Percentiles rank a stretch among this genome's conserved stretches.
Evolutionary conservation across 352 stramenopile genomes (phyloP).

Genomic region (Phytopythium sindhum): DNA sequence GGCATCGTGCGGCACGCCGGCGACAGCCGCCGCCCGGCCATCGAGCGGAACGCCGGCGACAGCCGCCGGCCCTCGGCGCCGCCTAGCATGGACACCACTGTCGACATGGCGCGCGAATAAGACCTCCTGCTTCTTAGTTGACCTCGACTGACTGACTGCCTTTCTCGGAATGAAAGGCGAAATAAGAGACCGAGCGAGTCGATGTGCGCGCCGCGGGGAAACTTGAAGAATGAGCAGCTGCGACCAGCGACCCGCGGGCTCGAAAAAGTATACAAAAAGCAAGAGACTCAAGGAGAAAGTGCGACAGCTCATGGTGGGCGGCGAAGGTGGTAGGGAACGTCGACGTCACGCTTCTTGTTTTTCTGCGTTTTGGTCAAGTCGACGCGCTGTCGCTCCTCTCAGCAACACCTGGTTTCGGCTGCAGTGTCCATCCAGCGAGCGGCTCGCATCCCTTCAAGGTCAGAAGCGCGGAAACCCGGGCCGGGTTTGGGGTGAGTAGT

Average conservation of each 20-base stretch:
- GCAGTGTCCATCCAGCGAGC: neutral
- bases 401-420: neutral
- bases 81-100: conserved; percentile 53
- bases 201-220: conserved; percentile 16
- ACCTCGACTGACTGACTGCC: neutral
- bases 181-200: neutral
- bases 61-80: conserved; percentile 22
- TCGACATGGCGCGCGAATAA: conserved; percentile 25
- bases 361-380: neutral
- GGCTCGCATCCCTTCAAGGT: conserved; percentile 3
- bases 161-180: neutral
- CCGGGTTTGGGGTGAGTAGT: too few species aligned
- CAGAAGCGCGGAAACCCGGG: neutral
- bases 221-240: conserved; percentile 24
- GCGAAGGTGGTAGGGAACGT: neutral
- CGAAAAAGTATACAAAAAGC: neutral
- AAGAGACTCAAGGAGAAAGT: neutral
- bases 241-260: too few species aligned
- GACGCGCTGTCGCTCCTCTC: neutral
- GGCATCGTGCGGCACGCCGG: conserved; percentile 51
- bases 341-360: neutral
- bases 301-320: neutral
- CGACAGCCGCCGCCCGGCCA: conserved; percentile 41
- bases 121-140: conserved; percentile 1
- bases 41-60: conserved; percentile 36